Evolutionary conservation across 2,329 filamentous ascomycete species (phyloP), one percentile per base, ranked within the genome.

Genomic region (Moelleriella libera): DNA sequence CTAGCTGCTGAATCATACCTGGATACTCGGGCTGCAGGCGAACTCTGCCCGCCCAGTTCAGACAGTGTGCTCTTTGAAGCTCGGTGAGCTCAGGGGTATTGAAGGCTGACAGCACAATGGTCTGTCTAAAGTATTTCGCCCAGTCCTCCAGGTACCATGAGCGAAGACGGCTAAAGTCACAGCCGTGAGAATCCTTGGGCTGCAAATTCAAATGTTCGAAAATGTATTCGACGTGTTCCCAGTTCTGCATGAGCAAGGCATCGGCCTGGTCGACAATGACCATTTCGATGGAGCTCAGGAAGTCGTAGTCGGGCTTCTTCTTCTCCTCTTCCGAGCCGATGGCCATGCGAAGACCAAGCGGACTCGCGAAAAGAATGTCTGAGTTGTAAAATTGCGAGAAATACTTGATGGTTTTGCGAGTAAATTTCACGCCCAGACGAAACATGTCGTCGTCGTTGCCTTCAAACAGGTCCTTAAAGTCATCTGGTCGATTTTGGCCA

Each of bases 381-480:
- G 89, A 95, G 62, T 84, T 90, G 70, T 97, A 97, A 63, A 98
- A 98, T 52, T 88, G 85, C 0, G 90, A 78, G 68, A 94, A 98
- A 62, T 85, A 92, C 63, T 96, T 97, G 60, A 97, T 74, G 0
- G 88, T 94, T 66, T 96, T 97, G 51, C 92, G 80, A 0, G 92
- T 97, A 62, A 98, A 94, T 65, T 97, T 98, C 60, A 98, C 66
- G n/a, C 90, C 92, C 2, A 97, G 71, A 3, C 90, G 81, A 68
- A 97, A 98, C 77, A 94, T 92, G 66, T 98, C 92, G 61, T 97
- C 92, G 61, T 95, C 88, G 60, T 96, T 97, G 50, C 92, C 92
- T 51, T 83, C 83, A 59, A 98, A 98, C 0, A 97, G 74, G 48
- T 94, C 85, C 29, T 77, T 74, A 65, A 94, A 97, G 62, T 97